Evolutionary conservation across 352 stramenopile genomes (phyloP), one percentile per base, ranked within the genome.

Genomic region (Plasmopara halstedii): DNA sequence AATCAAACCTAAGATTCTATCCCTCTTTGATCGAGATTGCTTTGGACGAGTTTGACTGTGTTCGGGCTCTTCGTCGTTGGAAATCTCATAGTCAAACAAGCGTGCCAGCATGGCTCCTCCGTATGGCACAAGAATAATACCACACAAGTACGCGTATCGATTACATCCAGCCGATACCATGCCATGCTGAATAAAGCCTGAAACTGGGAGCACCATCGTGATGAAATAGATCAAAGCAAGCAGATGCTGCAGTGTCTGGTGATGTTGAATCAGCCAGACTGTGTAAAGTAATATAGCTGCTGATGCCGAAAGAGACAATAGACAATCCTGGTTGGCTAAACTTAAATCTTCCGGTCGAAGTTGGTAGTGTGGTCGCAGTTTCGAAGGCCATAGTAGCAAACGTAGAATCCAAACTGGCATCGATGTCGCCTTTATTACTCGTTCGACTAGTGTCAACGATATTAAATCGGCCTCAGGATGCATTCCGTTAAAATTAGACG

Each of bases 81-180:
- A 11, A 26, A 25, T 8, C 2, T 27, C 48, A 29, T 6, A 19
- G 3, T 7, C 23, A 44, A 69, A 60, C 4, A 41, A 43, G 8
- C 19, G 27, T 27, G 57, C 47, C 6, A 77, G 20, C 10, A 42
- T 21, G 7, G 39, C 35, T 0, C 63, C 71, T 17, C 43, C 52
- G n/a, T 76, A 67, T 7, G 68, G 65, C 10, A 83, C 66, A 9
- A 70, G 17, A 7, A 70, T 47, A 22, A 79, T 49, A 1, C 53
- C 67, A 6, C 72, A 61, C 8, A 86, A 67, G 52, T 90, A 90
- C 8, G 67, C 62, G 42, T 90, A 90, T 5, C 79, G 75, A 42
- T 88, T 69, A 17, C 58, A 58, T 10, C 58, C 51, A 41, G 63
- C 61, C 3, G 67, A 50, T 37, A 88, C 59, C 27, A 88, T 73